Base-by-base conservation (phyloP, 306 rosid genomes). In the Quercus suber region DNA sequence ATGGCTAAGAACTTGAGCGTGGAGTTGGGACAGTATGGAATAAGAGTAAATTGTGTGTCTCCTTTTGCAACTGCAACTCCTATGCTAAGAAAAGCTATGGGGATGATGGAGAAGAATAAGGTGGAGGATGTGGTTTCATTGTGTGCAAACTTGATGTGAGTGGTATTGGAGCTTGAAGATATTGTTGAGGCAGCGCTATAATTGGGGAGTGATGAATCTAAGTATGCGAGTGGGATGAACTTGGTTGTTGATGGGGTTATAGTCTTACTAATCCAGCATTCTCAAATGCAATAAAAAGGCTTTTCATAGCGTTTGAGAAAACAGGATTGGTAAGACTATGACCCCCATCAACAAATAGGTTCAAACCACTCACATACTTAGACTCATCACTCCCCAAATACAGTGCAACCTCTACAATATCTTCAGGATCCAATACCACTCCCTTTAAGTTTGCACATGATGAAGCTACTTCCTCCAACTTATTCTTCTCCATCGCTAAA, bases 311-410 rank as follows among this genome's bases (percentile, higher is more conserved):
- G 0, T 7, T 43, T 43, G 51, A 11, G 3, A 43, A 43, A 6
- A 7, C 51, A 0, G 13, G 2, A 43, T 43, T 57, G 28, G 27
- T 57, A 0, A 25, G 3, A 21, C 63, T 57, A 57, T 57, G 7
- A 20, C 5, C 27, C 2, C 51, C 30, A 20, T 57, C 63, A 21
- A 57, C 30, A 11, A 57, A 12, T 10, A 57, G 63, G 27, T 57
- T 57, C 14, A 57, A 4, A 0, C 15, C 30, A 20, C 30, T 20
- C 5, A 57, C 63, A 10, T 57, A 76, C 74, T 73, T 83, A 0
- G 84, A 79, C 70, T 83, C 84, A 2, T 83, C 82, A 6, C 87
- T 81, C 1, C 80, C 82, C 58, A 83, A 73, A 76, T 27, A 83
- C 9, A 86, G 20, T 1, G 86, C 86, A 12, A 80, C 86, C 5